Evolutionary conservation across 768 basidiomycete species (phyloP).

Genomic region (Crepidotus variabilis): DNA sequence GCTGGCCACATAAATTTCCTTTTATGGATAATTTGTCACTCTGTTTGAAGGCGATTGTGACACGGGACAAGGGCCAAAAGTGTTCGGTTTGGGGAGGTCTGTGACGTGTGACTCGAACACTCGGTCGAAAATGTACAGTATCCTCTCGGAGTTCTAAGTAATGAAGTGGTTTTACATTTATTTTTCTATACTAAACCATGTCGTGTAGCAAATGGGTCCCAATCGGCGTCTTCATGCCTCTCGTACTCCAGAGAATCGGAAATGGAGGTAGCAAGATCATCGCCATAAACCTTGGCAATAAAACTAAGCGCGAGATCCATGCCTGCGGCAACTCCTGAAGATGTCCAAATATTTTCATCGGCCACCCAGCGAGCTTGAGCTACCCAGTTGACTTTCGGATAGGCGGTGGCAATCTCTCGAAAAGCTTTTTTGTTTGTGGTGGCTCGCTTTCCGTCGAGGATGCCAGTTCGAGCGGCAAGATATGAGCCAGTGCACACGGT

Average conservation of each 20-base stretch:
- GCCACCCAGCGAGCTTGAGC: constrained; percentile 43
- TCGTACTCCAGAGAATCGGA: constrained; percentile 35
- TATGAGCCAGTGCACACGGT: constrained; percentile 42
- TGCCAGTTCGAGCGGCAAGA: constrained; percentile 34
- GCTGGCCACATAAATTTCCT: too few relatives aligned
- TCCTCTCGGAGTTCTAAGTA: too few relatives aligned
- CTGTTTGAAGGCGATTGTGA: too few relatives aligned
- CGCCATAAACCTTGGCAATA: constrained; percentile 33
- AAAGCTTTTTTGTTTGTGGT: constrained; percentile 41
- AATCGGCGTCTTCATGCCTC: constrained; percentile 29
- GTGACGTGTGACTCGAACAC: too few relatives aligned
- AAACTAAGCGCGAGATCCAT: constrained; percentile 34
- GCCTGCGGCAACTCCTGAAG: constrained; percentile 45
- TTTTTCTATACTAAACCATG: constrained; percentile 18
- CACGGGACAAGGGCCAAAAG: too few relatives aligned
- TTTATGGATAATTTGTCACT: too few relatives aligned
- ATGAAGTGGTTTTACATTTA: neutral
- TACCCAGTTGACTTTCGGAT: constrained; percentile 37
- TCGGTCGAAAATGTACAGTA: too few relatives aligned
- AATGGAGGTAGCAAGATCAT: constrained; percentile 25
- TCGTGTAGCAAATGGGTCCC: constrained; percentile 37
- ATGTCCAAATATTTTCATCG: constrained; percentile 46
- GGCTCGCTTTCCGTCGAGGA: constrained; percentile 37
- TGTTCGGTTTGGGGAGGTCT: too few relatives aligned
- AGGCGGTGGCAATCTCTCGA: constrained; percentile 17